Evolutionary conservation across 1,284 basidiomycete species (phyloP).

Genomic region (Phellopilus nigrolimitatus): DNA sequence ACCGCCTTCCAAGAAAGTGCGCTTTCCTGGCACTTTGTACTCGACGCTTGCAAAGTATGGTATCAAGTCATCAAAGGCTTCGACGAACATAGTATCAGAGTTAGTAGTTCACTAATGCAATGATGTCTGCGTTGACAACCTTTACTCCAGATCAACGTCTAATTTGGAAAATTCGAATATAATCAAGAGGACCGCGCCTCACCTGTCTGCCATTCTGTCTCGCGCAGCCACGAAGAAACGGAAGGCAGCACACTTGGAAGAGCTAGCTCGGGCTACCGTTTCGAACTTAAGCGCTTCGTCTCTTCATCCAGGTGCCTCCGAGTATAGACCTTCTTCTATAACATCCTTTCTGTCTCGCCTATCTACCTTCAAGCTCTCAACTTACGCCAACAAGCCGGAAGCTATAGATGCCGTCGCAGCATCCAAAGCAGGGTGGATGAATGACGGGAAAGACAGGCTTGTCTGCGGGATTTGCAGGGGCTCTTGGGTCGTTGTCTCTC

Average conservation of each 20-base stretch:
- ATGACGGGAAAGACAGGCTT: constrained; percentile 70
- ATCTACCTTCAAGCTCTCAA: constrained; percentile 68
- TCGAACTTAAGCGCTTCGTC: constrained; percentile 26
- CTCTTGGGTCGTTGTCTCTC: constrained; percentile 66
- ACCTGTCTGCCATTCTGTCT: constrained; percentile 59
- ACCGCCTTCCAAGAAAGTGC: constrained; percentile 19
- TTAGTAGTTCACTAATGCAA: too few relatives aligned
- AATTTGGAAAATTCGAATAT: constrained; percentile 28
- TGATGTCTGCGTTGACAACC: too few relatives aligned
- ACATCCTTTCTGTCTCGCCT: constrained; percentile 67
- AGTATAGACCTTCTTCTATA: constrained; percentile 73
- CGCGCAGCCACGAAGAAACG: constrained; percentile 57
- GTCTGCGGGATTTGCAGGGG: constrained; percentile 63
- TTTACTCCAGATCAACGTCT: constrained; percentile 22
- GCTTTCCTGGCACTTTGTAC: constrained; percentile 46
- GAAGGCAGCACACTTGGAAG: constrained; percentile 42
- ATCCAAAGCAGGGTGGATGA: constrained; percentile 72
- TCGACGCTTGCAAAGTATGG: constrained; percentile 73
- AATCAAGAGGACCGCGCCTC: constrained; percentile 54
- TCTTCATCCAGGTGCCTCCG: constrained; percentile 36
- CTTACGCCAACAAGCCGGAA: constrained; percentile 71
- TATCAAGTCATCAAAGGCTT: constrained; percentile 38
- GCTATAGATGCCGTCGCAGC: constrained; percentile 73
- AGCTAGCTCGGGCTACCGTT: constrained; percentile 22
- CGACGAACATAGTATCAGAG: neutral